phyloP scores from a whole-genome alignment of 805 yeast species.

The Teunomyces atbi region DNA sequence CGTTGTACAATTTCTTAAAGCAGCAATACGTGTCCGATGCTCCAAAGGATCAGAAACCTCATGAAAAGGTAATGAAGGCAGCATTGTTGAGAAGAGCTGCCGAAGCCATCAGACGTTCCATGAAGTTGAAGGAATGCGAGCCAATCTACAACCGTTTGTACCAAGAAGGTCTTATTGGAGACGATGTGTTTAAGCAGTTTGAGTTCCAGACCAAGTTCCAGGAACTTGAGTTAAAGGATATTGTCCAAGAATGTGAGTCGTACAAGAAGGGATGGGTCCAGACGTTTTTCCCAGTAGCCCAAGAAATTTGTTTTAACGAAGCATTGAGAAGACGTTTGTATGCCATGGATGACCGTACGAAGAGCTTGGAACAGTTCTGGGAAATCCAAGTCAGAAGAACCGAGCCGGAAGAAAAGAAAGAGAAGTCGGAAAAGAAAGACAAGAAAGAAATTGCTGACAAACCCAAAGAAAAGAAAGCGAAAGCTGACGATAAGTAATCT shows the following conservation, averaged over 20 bases:
- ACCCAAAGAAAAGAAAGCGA: constrained; percentile 4
- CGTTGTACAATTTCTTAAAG: constrained; percentile 60
- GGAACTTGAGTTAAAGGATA: constrained; percentile 76
- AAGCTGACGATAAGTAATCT: background rate
- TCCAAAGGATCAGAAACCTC: constrained; percentile 51
- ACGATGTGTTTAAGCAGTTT: constrained; percentile 78
- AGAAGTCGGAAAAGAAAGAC: constrained; percentile 5
- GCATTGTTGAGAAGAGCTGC: constrained; percentile 64
- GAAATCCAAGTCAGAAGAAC: constrained; percentile 19
- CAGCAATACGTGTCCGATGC: constrained; percentile 31
- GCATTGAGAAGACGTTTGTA: constrained; percentile 76
- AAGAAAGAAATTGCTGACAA: constrained; percentile 1
- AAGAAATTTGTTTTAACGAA: constrained; percentile 89
- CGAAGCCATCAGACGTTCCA: constrained; percentile 80
- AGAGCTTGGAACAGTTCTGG: constrained; percentile 36
- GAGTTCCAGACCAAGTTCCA: constrained; percentile 74
- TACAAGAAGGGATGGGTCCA: constrained; percentile 80
- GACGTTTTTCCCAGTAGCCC: constrained; percentile 70
- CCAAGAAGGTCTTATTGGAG: constrained; percentile 89
- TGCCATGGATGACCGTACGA: constrained; percentile 42
- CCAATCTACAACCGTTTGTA: constrained; percentile 68
- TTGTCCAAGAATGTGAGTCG: constrained; percentile 70
- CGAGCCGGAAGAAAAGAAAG: constrained; percentile 5
- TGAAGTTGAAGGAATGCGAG: constrained; percentile 78
- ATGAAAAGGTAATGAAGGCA: constrained; percentile 71